Evolutionary conservation across 768 basidiomycete genomes (phyloP).

Genomic region (Gymnopilus junonius): DNA sequence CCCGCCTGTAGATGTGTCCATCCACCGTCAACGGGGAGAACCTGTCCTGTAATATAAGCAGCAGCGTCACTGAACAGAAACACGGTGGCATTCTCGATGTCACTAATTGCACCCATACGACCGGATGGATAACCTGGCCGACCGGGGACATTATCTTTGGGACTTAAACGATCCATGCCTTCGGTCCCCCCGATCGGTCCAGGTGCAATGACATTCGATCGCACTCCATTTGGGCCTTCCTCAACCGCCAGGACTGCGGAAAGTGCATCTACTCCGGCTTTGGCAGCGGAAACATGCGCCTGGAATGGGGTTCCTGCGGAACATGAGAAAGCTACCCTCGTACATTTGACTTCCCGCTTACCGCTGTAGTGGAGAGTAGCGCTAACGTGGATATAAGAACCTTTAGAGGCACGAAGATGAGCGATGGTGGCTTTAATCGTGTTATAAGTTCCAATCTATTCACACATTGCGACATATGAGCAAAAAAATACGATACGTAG

Average conservation of each 20-base stretch:
- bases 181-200: conserved; percentile 85
- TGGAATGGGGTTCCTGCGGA: conserved; percentile 77
- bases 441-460: conserved; percentile 88
- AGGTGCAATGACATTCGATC: conserved; percentile 86
- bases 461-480: not conserved
- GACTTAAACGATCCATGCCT: conserved; percentile 63
- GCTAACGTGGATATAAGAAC: conserved; percentile 88
- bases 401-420: conserved; percentile 70
- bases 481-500: not conserved
- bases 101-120: conserved; percentile 59
- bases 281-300: conserved; percentile 93
- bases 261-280: conserved; percentile 91
- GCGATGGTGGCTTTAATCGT: conserved; percentile 91
- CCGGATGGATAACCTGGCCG: conserved; percentile 38
- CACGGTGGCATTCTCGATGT: conserved; percentile 72
- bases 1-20: conserved; percentile 53
- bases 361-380: conserved; percentile 88
- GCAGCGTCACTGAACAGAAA: conserved; percentile 88
- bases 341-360: conserved; percentile 32
- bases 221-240: conserved; percentile 93
- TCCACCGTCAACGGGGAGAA: conserved; percentile 75
- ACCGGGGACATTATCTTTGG: conserved; percentile 26
- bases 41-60: conserved; percentile 74
- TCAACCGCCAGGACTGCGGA: conserved; percentile 88
- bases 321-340: conserved; percentile 19